These are phyloP conservation scores for Rhynchosporium secalis DNA, from an alignment of 2,329 filamentous ascomycete genomes.

Conservation along the genomic window DNA sequence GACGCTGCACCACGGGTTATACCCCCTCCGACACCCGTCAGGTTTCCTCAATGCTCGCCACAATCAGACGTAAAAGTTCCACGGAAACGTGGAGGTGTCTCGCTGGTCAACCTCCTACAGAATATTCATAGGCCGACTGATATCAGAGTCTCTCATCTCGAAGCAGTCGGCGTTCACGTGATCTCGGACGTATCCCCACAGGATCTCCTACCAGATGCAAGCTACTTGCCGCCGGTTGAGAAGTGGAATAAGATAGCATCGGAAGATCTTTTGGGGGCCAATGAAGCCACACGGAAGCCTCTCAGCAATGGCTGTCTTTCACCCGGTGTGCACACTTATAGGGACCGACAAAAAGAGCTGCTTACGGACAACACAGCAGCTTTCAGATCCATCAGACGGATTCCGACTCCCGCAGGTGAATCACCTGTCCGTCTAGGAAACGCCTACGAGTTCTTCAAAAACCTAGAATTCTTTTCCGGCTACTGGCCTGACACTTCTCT, in stretches of 20 bases:
- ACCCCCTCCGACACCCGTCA: slow-evolving; percentile 35
- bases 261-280: slow-evolving; percentile 42
- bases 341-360: slow-evolving; percentile 59
- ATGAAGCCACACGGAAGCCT: slow-evolving; percentile 49
- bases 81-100: slow-evolving; percentile 34
- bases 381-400: slow-evolving; percentile 60
- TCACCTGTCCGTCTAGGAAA: slow-evolving; percentile 58
- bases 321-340: slow-evolving; percentile 58
- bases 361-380: slow-evolving; percentile 57
- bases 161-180: slow-evolving; percentile 59
- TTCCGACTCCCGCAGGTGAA: slow-evolving; percentile 55
- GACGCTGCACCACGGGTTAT: slow-evolving; percentile 31
- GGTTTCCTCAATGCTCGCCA: slow-evolving; percentile 33
- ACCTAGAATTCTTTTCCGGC: slow-evolving; percentile 57
- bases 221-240: slow-evolving; percentile 51
- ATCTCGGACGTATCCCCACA: slow-evolving; percentile 49
- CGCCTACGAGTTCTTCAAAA: slow-evolving; percentile 65
- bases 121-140: slow-evolving; percentile 54
- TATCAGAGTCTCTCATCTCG: slow-evolving; percentile 51
- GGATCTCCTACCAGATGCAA: slow-evolving; percentile 55
- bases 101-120: slow-evolving; percentile 54
- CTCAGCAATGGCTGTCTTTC: slow-evolving; percentile 56
- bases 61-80: slow-evolving; percentile 44
- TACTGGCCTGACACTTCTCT: slow-evolving; percentile 64
- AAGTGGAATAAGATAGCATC: slow-evolving; percentile 47